A percentile compares a stretch with the other conserved stretches of the same genome.
Evolutionary conservation across 139 green algal species (phyloP).

Genomic region (Asterochloris erici): DNA sequence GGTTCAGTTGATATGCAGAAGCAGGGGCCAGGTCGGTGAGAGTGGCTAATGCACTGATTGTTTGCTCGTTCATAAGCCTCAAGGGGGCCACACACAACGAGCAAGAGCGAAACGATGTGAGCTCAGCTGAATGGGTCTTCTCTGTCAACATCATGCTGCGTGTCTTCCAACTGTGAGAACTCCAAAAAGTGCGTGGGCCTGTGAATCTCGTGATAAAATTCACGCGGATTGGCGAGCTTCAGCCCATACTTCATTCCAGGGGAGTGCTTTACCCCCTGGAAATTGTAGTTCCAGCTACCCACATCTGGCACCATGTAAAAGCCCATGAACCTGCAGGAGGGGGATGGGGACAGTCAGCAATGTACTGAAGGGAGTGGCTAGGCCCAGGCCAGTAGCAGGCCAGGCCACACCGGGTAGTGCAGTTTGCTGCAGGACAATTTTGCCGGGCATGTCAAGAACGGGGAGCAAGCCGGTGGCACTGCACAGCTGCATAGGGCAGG

Average conservation of each 20-base stretch:
- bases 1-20: too few relatives aligned
- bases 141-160: conserved; percentile 79
- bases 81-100: too few relatives aligned
- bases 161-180: conserved; percentile 91
- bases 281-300: conserved; percentile 99
- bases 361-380: not conserved
- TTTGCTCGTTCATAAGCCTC: too few relatives aligned
- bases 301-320: conserved; percentile 96
- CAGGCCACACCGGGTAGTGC: too few relatives aligned
- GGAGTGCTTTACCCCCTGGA: conserved; percentile 81
- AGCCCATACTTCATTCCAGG: conserved; percentile 81
- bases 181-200: conserved; percentile 97
- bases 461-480: not conserved
- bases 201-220: conserved; percentile 93
- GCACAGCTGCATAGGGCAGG: too few relatives aligned
- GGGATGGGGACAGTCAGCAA: not conserved
- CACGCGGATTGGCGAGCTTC: conserved; percentile 83
- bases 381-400: not conserved
- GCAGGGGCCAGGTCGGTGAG: too few relatives aligned
- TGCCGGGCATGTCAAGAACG: not conserved
- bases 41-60: too few relatives aligned
- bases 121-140: conserved; percentile 80
- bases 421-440: too few relatives aligned
- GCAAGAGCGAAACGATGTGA: too few relatives aligned
- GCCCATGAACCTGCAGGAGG: conserved; percentile 82